Base-by-base conservation (phyloP, 2,329 filamentous ascomycete genomes). In the Achaetomium macrosporum region DNA sequence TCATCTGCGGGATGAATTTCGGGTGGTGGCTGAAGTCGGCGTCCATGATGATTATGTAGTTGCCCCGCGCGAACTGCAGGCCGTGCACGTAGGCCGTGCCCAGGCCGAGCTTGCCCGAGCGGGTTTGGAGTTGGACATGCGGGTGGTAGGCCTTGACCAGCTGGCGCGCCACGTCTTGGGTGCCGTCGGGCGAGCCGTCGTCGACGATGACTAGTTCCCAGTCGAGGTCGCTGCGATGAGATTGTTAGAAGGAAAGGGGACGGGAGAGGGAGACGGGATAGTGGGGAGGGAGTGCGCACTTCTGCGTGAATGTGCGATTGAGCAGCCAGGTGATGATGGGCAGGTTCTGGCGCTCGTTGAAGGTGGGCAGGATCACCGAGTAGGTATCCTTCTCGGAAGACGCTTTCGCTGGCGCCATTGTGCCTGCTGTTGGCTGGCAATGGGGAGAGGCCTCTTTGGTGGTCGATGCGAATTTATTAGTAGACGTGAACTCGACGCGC, bases 21-120 rank as follows among this genome's bases (percentile, higher is more conserved):
- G 93, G 93, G 78, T 99, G 93, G 76, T 99, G 93, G 64, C 84
- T 90, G 80, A 99, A 99, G 75, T 99, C 93, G 73, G 95, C 93
- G 76, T 99, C 93, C 93, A 99, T 99, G 80, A 99, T 99, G 77
- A 99, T 89, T 68, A 99, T 89, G 68, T 84, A 97, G 80, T 95
- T 96, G 65, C 93, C 93, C 19, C 84, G 90, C 20, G 81, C 87
- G 68, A 88, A 97, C 70, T 96, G 83, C 56, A 99, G 79, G 48
- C 92, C 92, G 72, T 96, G 91, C 37, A 96, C 89, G 74, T 97
- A 97, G 45, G 92, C 92, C 2, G 92, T 96, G 62, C 92, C 92
- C 46, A 97, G 85, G n/a, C 92, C 92, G 37, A 96, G 87, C 76
- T 97, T 99, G 68, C 95, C 95, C 40, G 89, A 81, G 66, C 95